A percentile compares a stretch with the other conserved stretches of the same genome.
Conservation (phyloP, 345 rosid genomes). For the Microcos paniculata region DNA sequence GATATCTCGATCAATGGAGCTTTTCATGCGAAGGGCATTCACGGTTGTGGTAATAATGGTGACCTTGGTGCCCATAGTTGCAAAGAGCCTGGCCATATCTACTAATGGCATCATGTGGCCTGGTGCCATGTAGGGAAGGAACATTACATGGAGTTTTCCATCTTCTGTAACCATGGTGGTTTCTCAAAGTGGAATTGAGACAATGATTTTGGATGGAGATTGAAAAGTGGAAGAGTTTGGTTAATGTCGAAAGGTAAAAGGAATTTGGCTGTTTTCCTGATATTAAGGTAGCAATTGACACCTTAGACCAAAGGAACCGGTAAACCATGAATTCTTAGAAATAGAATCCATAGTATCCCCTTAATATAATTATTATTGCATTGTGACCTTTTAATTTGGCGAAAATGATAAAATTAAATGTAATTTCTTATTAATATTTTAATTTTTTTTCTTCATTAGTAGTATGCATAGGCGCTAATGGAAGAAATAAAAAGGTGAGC, state of each 20-base stretch:
- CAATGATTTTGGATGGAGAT: background rate
- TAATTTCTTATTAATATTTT: too few species aligned
- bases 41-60: constrained; percentile 32
- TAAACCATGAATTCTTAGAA: background rate
- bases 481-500: too few species aligned
- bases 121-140: constrained; percentile 46
- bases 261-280: background rate
- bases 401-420: too few species aligned
- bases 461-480: too few species aligned
- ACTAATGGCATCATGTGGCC: constrained; percentile 52
- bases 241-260: background rate
- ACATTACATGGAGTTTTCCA: constrained; percentile 29
- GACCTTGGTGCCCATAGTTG: constrained; percentile 26
- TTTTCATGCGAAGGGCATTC: constrained; percentile 25
- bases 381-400: too few species aligned
- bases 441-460: too few species aligned
- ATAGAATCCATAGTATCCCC: background rate
- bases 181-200: background rate
- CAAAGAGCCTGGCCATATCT: constrained; percentile 36
- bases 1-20: constrained; percentile 15
- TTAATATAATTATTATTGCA: background rate
- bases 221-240: background rate
- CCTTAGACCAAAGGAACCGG: background rate
- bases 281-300: background rate
- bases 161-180: constrained; percentile 23